phyloP scores from a whole-genome alignment of 108 stramenopile genomes.

The Nitzschia sp. region DNA sequence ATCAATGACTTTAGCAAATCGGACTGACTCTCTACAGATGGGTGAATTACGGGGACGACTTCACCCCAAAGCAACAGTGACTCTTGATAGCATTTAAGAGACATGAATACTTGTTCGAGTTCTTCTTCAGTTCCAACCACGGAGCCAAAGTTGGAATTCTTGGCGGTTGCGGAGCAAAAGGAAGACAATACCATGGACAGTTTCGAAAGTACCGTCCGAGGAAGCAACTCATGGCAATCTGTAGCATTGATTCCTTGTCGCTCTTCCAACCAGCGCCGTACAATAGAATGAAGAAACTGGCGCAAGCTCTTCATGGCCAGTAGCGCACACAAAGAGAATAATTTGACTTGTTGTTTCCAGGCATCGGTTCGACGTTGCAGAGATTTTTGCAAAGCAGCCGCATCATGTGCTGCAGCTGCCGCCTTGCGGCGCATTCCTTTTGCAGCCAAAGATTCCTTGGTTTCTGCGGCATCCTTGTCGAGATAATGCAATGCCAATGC shows the following conservation, averaged over 20 bases:
- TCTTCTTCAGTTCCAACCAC: constrained; percentile 21
- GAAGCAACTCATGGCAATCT: constrained; percentile 28
- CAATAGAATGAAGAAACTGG: constrained; percentile 47
- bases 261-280: constrained; percentile 26
- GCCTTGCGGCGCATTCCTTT: constrained; percentile 82
- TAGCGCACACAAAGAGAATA: constrained; percentile 51
- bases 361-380: constrained; percentile 41
- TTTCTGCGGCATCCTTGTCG: constrained; percentile 40
- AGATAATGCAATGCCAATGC: constrained; percentile 51
- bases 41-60: constrained; percentile 55
- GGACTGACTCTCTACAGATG: constrained; percentile 41
- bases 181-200: constrained; percentile 27
- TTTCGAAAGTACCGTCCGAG: constrained; percentile 29
- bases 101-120: constrained; percentile 44
- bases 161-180: constrained; percentile 18
- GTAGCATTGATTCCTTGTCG: constrained; percentile 19
- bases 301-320: constrained; percentile 49
- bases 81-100: constrained; percentile 46
- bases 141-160: constrained; percentile 5
- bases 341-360: constrained; percentile 60
- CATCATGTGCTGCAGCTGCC: constrained; percentile 81
- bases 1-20: constrained; percentile 43
- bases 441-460: constrained; percentile 55
- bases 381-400: constrained; percentile 49
- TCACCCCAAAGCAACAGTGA: constrained; percentile 66